phyloP scores from a whole-genome alignment of 768 basidiomycete species.

The Russula olivacea region DNA sequence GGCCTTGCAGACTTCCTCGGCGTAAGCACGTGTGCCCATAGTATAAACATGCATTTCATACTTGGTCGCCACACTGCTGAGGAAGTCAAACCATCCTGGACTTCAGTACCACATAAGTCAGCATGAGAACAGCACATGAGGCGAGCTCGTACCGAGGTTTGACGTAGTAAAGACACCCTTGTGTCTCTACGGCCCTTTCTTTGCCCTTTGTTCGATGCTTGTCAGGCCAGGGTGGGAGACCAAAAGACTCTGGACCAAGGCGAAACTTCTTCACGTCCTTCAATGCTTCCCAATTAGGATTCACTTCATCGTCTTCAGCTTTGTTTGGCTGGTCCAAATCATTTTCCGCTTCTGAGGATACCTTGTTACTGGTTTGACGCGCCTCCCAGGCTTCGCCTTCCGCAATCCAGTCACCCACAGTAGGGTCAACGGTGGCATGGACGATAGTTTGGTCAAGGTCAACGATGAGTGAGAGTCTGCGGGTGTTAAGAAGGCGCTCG shows the following conservation, averaged over 20 bases:
- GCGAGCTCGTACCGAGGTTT: conserved; percentile 74
- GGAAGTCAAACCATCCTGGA: conserved; percentile 80
- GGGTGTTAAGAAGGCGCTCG: conserved; percentile 62
- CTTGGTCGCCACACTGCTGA: conserved; percentile 60
- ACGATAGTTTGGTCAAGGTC: conserved; percentile 99
- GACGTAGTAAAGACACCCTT: conserved; percentile 94
- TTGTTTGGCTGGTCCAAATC: conserved; percentile 37
- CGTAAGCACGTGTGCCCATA: conserved; percentile 97
- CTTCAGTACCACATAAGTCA: conserved; percentile 34
- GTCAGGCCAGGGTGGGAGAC: conserved; percentile 40
- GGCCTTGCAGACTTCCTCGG: conserved; percentile 88
- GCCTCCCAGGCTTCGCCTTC: conserved; percentile 81
- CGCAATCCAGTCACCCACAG: conserved; percentile 93
- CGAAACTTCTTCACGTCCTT: conserved; percentile 88
- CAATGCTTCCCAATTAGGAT: conserved; percentile 90
- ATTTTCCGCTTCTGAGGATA: conserved; percentile 33
- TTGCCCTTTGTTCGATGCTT: conserved; percentile 48
- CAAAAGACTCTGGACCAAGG: conserved; percentile 69
- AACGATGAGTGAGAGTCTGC: conserved; percentile 90
- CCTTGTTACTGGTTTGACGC: conserved; percentile 37
- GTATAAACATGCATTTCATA: conserved; percentile 99
- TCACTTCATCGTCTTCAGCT: conserved; percentile 45
- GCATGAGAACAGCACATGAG: conserved; percentile 6
- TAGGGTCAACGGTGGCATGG: conserved; percentile 97
- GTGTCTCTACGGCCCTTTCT: conserved; percentile 58